Conservation (phyloP, 257 asterid genomes). For the Leonotis leonurus region DNA sequence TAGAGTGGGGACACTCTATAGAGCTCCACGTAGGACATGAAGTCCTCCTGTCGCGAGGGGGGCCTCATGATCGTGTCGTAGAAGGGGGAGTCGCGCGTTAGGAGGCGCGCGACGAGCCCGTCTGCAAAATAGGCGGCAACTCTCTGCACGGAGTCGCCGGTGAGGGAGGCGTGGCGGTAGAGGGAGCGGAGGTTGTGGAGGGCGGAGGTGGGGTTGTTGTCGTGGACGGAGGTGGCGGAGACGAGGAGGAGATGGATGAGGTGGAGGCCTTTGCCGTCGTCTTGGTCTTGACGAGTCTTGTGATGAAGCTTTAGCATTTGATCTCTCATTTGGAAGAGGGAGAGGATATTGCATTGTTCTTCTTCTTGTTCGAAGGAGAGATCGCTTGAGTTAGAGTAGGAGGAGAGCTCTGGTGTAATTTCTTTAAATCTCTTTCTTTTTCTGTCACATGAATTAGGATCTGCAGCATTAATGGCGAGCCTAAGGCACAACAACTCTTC, state of each 20-base stretch:
- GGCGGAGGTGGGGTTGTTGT: conserved; percentile 31
- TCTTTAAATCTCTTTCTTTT: conserved; percentile 27
- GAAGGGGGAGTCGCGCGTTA: conserved; percentile 59
- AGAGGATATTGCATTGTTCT: conserved; percentile 44
- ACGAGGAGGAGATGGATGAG: conserved; percentile 61
- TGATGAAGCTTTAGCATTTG: conserved; percentile 47
- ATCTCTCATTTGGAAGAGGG: conserved; percentile 59
- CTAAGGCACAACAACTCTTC: conserved; percentile 56
- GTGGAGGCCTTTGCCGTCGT: conserved; percentile 52
- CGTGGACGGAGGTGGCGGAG: conserved; percentile 50
- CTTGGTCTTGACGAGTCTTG: too few species aligned
- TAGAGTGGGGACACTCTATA: conserved; percentile 71
- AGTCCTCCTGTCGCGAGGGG: conserved; percentile 57
- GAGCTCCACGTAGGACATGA: conserved; percentile 47
- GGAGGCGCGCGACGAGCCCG: conserved; percentile 55
- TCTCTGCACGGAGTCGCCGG: conserved; percentile 77
- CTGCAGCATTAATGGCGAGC: conserved; percentile 34
- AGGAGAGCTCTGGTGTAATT: not conserved
- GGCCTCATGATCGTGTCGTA: conserved; percentile 48
- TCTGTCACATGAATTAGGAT: conserved; percentile 24
- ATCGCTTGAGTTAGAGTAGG: conserved; percentile 32
- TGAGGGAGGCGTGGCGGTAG: conserved; percentile 41
- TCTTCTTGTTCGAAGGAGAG: conserved; percentile 46
- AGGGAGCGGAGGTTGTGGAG: conserved; percentile 37
- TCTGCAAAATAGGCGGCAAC: conserved; percentile 84